Evolutionary conservation across 805 yeast genomes (phyloP).

Genomic region (Candida peoriensis): DNA sequence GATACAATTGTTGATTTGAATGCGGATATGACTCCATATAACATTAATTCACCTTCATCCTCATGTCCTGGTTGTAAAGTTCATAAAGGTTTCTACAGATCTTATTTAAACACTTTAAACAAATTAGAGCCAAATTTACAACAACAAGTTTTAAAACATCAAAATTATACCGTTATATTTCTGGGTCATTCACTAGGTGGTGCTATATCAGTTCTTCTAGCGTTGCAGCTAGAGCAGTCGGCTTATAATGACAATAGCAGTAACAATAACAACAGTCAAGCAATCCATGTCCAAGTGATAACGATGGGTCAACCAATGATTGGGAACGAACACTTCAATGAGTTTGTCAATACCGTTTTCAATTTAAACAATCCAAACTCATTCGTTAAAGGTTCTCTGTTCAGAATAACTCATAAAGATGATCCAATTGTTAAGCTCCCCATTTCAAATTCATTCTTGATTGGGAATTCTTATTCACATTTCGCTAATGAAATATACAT

Average conservation of each 20-base stretch:
- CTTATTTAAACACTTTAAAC: conserved; percentile 13
- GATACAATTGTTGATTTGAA: conserved; percentile 22
- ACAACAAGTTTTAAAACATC: conserved; percentile 1
- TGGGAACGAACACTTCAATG: conserved; percentile 16
- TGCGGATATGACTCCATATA: conserved; percentile 20
- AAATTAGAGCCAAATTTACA: not conserved
- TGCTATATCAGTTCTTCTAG: conserved; percentile 20
- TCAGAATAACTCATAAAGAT: conserved; percentile 21
- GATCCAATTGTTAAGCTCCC: conserved; percentile 26
- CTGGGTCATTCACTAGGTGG: conserved; percentile 28
- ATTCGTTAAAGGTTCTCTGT: conserved; percentile 4
- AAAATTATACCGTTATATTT: conserved; percentile 11
- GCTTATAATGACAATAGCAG: not conserved
- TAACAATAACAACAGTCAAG: too few species aligned
- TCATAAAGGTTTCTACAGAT: conserved; percentile 20
- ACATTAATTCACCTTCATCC: not conserved
- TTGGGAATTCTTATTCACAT: conserved; percentile 17
- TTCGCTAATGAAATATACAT: conserved; percentile 21
- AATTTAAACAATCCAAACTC: conserved; percentile 1
- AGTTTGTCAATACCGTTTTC: conserved; percentile 11
- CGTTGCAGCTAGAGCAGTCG: conserved; percentile 2
- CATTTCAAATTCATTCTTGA: conserved; percentile 10
- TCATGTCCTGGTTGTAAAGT: conserved; percentile 15
- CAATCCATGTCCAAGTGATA: too few species aligned
- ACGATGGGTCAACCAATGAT: conserved; percentile 27